These are phyloP conservation scores for Stachybotrys chartarum DNA, from an alignment of 2,329 filamentous ascomycete species.

Conservation along the genomic window DNA sequence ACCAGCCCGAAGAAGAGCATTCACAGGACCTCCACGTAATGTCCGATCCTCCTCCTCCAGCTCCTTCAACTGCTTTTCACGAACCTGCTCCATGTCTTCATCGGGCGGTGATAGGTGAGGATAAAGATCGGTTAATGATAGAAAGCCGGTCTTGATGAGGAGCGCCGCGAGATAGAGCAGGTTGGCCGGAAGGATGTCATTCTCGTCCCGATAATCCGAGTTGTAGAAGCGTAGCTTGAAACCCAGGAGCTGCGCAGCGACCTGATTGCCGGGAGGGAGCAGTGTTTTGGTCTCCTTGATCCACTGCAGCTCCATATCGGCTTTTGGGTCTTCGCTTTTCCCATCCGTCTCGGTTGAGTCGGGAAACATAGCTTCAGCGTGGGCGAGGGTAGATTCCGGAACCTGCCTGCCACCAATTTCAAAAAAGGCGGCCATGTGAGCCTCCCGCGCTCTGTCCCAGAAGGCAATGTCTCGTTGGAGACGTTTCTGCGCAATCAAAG, in stretches of 20 bases:
- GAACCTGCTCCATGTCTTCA: slow-evolving; percentile 70
- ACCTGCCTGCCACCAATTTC: slow-evolving; percentile 72
- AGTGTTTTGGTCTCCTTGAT: slow-evolving; percentile 73
- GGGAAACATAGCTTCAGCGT: slow-evolving; percentile 11
- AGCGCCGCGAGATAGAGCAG: slow-evolving; percentile 86
- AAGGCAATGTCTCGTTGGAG: slow-evolving; percentile 65
- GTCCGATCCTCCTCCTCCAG: slow-evolving; percentile 71
- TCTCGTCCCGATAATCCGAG: slow-evolving; percentile 64
- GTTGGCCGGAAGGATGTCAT: slow-evolving; percentile 81
- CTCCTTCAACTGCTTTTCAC: slow-evolving; percentile 63
- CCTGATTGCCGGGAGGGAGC: slow-evolving; percentile 78
- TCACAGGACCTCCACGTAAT: slow-evolving; percentile 63
- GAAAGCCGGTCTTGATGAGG: slow-evolving; percentile 94
- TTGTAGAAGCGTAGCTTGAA: slow-evolving; percentile 97
- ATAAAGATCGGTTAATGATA: slow-evolving; percentile 85
- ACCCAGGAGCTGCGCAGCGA: slow-evolving; percentile 88
- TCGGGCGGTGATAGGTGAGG: slow-evolving; percentile 85
- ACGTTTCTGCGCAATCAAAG: slow-evolving; percentile 47
- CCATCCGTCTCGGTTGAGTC: slow-evolving; percentile 24
- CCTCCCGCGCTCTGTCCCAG: slow-evolving; percentile 70
- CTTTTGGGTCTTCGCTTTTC: slow-evolving; percentile 36
- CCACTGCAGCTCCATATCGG: slow-evolving; percentile 61
- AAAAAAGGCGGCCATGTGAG: slow-evolving; percentile 80
- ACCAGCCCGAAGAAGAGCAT: slow-evolving; percentile 81
- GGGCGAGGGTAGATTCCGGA: slow-evolving; percentile 48